Evolutionary conservation across 2,329 filamentous ascomycete genomes (phyloP), one percentile per base, ranked within the genome.

Genomic region (Simplicillium aogashimaense): DNA sequence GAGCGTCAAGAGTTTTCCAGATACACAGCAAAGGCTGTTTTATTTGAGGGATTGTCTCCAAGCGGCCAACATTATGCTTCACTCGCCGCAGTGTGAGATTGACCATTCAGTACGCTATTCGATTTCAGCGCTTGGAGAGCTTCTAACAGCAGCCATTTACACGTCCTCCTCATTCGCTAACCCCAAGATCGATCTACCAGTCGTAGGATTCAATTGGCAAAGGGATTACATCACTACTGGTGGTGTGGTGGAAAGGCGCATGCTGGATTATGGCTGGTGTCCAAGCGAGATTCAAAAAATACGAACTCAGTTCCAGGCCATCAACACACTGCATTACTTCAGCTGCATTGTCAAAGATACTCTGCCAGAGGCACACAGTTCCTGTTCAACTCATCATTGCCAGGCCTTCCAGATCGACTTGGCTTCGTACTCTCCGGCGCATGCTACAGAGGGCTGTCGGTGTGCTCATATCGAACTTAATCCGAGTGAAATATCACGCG

Each of bases 191-290:
- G 18, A 42, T 13, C 36, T 51, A 3, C 45, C 48, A 3, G 5
- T 43, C 4, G 18, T 47, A 12, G 36, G 46, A 3, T 44, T 46
- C 37, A 46, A 40, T 43, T 53, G 51, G 47, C 36, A 41, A 36
- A 40, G 43, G 10, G 35, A 46, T 15, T 52, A 50, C 29, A 32
- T 54, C 3, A 32, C 29, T 1, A 36, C 33, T 0, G 48, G 48
- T 5, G 41, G 50, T 3, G 35, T 38, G 4, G 42, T 55, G 1
- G 50, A 56, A 38, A 34, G 17, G 8, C 45, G 44, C 16, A 59
- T 61, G 56, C 41, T 52, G 14, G 32, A 39, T 6, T 35, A 43
- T 20, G 57, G 57, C 2, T 60, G 58, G 58, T 61, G 57, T 37
- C 48, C 44, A 2, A 59, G 57, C 32, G 56, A 59, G 42, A 47